These are phyloP conservation scores for Solanum infundibuliforme DNA, from an alignment of 257 asterid species.

Conservation along the genomic window DNA sequence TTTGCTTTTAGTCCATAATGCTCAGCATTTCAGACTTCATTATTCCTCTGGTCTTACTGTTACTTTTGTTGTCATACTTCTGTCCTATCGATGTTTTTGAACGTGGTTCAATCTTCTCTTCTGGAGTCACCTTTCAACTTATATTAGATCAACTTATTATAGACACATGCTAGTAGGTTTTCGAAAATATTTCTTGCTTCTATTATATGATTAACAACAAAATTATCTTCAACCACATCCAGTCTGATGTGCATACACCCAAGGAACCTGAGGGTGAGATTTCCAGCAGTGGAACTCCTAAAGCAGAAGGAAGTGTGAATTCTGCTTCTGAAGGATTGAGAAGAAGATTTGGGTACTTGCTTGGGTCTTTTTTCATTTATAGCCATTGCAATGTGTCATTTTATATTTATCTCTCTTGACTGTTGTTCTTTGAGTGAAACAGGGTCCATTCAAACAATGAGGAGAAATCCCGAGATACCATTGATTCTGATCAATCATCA, in stretches of 20 bases:
- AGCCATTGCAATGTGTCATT: not conserved
- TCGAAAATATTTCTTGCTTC: not conserved
- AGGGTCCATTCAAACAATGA: conserved; percentile 34
- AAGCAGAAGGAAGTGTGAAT: conserved; percentile 30
- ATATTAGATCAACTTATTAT: not conserved
- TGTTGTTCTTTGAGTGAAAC: conserved; percentile 13
- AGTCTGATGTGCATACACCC: conserved; percentile 30
- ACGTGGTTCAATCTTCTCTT: not conserved
- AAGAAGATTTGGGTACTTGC: conserved; percentile 56
- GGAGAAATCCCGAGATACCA: conserved; percentile 27
- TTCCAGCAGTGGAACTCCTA: conserved; percentile 29
- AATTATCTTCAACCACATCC: conserved; percentile 19
- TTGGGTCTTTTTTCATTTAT: not conserved
- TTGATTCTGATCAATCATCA: conserved; percentile 24
- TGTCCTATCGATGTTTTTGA: not conserved
- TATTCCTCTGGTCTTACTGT: not conserved
- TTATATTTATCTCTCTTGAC: not conserved
- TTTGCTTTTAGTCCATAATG: not conserved
- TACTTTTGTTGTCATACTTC: not conserved
- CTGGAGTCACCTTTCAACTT: not conserved
- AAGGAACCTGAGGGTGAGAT: conserved; percentile 30
- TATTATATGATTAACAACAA: not conserved
- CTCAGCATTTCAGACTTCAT: not conserved
- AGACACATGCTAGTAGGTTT: not conserved
- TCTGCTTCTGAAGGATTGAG: conserved; percentile 64